Base-by-base conservation (phyloP, 2,329 filamentous ascomycete species). In the Grosmannia huntii region DNA sequence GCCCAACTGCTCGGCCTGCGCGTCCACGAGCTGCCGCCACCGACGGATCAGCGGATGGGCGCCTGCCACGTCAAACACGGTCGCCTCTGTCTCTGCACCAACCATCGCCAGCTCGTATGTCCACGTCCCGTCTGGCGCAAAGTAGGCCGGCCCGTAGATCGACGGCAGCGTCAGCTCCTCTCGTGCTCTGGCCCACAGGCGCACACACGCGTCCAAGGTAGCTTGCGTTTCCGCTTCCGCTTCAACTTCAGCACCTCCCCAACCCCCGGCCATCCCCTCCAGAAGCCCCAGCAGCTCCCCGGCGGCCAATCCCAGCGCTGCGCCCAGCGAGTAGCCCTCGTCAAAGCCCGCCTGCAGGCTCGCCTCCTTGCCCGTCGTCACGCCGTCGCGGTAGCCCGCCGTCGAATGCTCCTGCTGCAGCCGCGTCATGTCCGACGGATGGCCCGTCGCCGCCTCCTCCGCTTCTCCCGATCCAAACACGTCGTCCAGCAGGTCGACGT, bases 301-400 rank as follows among this genome's bases (percentile, higher is more conserved):
- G 0, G 84, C 86, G 31, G 79, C 78, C 62, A 87, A 70, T 0
- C 92, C 94, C 33, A 97, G 74, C 56, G 86, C 84, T 0, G 90
- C 91, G 14, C 94, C 94, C 0, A 97, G 76, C 16, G 83, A 78
- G 69, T 90, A 97, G 0, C 92, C 92, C 63, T 92, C 89, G 68
- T 99, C 94, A 67, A 99, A 97, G 0, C 92, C 92, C 16, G 78
- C 77, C 71, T 99, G 94, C 28, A 96, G 82, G 65, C 84, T 86
- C 53, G 78, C 73, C 28, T 81, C 81, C 69, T 97, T 97, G 36
- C 87, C 87, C 3, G 75, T 75, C 0, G 86, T 80, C 57, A 97
- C 81, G 51, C 92, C 94, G 66, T 96, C 91, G 60, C 92, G 86
- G 72, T 97, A 97, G 23, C 94, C 94, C 46, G 88, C 85, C 9